Conservation (phyloP, 1,284 basidiomycete species). For the Papiliotrema terrestris region DNA sequence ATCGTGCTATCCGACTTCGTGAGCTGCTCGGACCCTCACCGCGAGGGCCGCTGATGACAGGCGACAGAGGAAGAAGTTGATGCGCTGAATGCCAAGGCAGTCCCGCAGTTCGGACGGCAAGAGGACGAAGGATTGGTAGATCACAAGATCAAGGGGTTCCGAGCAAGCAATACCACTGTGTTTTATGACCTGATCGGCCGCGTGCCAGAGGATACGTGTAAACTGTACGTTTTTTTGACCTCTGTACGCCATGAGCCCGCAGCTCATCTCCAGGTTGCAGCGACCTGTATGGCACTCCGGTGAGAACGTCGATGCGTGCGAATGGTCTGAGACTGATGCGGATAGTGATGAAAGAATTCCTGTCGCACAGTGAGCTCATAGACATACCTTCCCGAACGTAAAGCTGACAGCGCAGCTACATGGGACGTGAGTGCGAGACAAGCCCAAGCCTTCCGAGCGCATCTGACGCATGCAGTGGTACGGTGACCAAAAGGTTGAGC, state of each 20-base stretch:
- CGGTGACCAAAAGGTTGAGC: conserved; percentile 16
- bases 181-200: conserved; percentile 3
- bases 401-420: conserved; percentile 5
- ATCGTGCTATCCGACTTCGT: conserved; percentile 22
- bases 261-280: conserved; percentile 7
- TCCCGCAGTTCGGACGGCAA: conserved; percentile 13
- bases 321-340: not conserved
- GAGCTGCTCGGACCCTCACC: not conserved
- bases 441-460: not conserved
- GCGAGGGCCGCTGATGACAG: not conserved
- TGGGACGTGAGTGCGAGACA: conserved; percentile 22
- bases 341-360: conserved; percentile 22
- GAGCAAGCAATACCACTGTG: conserved; percentile 1
- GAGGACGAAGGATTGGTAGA: conserved; percentile 9
- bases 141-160: conserved; percentile 14
- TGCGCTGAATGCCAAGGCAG: conserved; percentile 16
- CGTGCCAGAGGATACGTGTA: conserved; percentile 2
- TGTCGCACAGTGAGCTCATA: conserved; percentile 12
- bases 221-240: conserved; percentile 2
- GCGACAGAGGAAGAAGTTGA: conserved; percentile 17
- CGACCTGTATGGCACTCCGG: conserved; percentile 18
- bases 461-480: conserved; percentile 12
- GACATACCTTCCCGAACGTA: not conserved
- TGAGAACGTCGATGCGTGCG: not conserved
- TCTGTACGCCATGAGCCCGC: too few species aligned